Evolutionary conservation across 768 basidiomycete species (phyloP), one percentile per base, ranked within the genome.

Genomic region (Termitomyces sp.): DNA sequence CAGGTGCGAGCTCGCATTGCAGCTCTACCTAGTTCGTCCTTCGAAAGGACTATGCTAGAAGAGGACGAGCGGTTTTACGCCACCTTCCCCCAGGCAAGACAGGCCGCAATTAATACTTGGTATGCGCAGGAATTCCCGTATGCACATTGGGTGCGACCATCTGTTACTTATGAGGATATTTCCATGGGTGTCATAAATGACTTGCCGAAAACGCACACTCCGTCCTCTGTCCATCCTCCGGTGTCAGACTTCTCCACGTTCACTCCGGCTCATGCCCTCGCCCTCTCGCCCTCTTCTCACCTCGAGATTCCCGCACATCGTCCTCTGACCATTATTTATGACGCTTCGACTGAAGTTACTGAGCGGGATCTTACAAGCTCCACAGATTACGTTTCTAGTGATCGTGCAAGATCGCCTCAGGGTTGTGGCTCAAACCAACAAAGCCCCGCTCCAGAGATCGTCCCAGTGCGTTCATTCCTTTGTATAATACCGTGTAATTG

Each of bases 31-130:
- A 34, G 43, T 1, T 64, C 56, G 0, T 61, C 56, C 16, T 66
- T 64, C 46, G 59, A 60, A 29, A 59, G 60, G 18, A 60, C 58
- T 6, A 55, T 60, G 59, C 53, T 66, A 24, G 59, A 64, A 46
- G 56, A 61, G 32, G 65, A 66, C 24, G 60, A 61, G 6, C 36
- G 47, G 1, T 64, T 63, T 53, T 66, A 64, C 52, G 59, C 58
- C 34, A 59, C 60, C 18, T 66, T 66, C 24, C 65, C 60, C 2
- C 44, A 53, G 22, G 65, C 65, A 12, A 47, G 55, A 31, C 47
- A 50, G 36, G 51, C 60, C 4, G 63, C 63, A 22, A 64, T 63
- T 42, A 54, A 59, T 27, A 32, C 44, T 22, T 66, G 63, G 65
- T 46, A 53, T 13, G 46, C 36, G 5, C 46, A 58, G 18, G 34